Base-by-base conservation (phyloP, 805 yeast genomes). In the Sugiyamaella floridensis region DNA sequence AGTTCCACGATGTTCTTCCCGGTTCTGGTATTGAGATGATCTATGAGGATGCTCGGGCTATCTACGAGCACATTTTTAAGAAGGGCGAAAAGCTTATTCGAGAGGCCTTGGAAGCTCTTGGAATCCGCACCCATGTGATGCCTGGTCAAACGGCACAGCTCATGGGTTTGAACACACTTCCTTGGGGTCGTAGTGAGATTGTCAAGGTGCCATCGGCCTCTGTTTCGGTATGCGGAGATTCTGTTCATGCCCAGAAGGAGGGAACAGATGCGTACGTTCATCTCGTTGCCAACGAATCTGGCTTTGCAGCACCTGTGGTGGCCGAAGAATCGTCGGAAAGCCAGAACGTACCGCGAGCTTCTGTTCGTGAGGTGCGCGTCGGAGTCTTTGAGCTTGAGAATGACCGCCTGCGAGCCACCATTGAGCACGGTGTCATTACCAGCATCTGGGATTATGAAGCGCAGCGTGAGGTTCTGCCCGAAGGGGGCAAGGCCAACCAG, bases 1-100 rank as follows among this genome's bases (percentile, higher is more conserved):
- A 92, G 67, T 92, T 92, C 73, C 99, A 92, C 68, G 99, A 92
- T 71, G 97, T 92, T n/a, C 75, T 93, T 49, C 99, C 99, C 1
- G 99, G 99, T 2, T 85, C 95, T 5, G 88, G 96, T 69, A 92
- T 92, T 62, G 96, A 89, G 57, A 81, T 88, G 82, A 97, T 93
- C 12, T 92, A 93, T 65, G 89, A 89, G 61, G 93, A 86, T 61
- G 97, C 92, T 9, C 79, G 82, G 64, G 90, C 92, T 32, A 82
- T 87, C 79, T 76, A 90, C 60, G 73, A 72, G 5, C 70, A 75
- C 14, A 85, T 83, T 20, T 71, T 85, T 53, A 69, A 73, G 16
- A 70, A 72, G 19, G 82, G 84, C 42, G 75, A 77, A 42, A 60
- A 69, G 4, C 72, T 93, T 62, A 76, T 81, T 29, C 59, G 70